Conservation (phyloP, 2,329 filamentous ascomycete genomes). For the Pseudogymnoascus verrucosus region DNA sequence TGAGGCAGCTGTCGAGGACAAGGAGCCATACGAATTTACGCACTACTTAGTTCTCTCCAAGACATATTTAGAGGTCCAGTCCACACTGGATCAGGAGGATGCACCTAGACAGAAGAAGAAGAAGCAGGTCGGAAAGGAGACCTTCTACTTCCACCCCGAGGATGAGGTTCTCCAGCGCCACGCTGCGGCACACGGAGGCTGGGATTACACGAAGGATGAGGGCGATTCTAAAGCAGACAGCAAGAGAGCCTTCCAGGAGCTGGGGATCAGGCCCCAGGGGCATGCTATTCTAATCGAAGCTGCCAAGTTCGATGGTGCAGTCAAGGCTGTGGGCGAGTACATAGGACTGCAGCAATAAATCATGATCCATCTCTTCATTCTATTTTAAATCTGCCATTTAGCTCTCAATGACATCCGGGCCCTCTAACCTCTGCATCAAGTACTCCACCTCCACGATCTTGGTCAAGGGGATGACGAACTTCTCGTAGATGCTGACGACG, state of each 20-base stretch:
- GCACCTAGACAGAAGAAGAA: conserved; percentile 54
- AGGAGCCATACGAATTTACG: conserved; percentile 85
- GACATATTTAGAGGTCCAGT: conserved; percentile 84
- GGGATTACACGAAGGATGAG: conserved; percentile 68
- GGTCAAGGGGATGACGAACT: conserved; percentile 94
- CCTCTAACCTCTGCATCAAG: conserved; percentile 79
- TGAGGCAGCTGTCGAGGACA: conserved; percentile 76
- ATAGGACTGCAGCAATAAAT: conserved; percentile 46
- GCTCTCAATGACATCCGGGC: conserved; percentile 10
- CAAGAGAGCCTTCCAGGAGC: conserved; percentile 88
- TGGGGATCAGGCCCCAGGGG: conserved; percentile 77
- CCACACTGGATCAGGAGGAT: conserved; percentile 63
- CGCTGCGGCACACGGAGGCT: conserved; percentile 61
- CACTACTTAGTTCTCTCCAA: conserved; percentile 91
- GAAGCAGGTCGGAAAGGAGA: conserved; percentile 53
- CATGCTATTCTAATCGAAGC: conserved; percentile 83
- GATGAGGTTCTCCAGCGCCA: conserved; percentile 81
- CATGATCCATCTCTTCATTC: conserved; percentile 15
- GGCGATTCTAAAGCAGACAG: conserved; percentile 79
- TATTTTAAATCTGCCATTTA: conserved; percentile 9
- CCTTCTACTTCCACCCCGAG: conserved; percentile 92
- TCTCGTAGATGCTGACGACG: conserved; percentile 81
- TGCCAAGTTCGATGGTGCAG: conserved; percentile 63
- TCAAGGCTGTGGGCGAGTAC: conserved; percentile 70
- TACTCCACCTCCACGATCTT: conserved; percentile 98